These are phyloP conservation scores for Aspergillus latus DNA, from an alignment of 2,329 filamentous ascomycete genomes.

Conservation along the genomic window DNA sequence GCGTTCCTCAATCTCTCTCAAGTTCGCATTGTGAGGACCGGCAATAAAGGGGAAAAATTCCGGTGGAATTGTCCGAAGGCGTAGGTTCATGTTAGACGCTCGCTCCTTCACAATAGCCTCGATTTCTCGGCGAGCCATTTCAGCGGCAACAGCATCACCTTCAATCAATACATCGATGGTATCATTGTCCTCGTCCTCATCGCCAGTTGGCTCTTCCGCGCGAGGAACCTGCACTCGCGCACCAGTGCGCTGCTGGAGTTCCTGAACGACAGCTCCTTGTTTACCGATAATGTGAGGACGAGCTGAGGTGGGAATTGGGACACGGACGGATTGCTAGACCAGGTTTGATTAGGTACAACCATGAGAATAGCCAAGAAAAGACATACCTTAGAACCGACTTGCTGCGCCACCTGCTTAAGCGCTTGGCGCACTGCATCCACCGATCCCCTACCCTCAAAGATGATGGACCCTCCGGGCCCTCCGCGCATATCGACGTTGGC, in stretches of 20 bases:
- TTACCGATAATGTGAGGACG: slow-evolving; percentile 91
- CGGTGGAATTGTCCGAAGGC: slow-evolving; percentile 78
- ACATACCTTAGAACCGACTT: slow-evolving; percentile 80
- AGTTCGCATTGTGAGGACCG: slow-evolving; percentile 68
- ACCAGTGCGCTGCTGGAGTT: slow-evolving; percentile 83
- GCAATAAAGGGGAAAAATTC: slow-evolving; percentile 97
- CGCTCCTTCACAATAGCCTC: slow-evolving; percentile 84
- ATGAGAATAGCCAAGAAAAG: not conserved
- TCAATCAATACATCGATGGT: slow-evolving; percentile 85
- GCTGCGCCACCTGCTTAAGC: slow-evolving; percentile 81
- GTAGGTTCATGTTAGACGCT: slow-evolving; percentile 75
- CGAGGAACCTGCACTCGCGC: slow-evolving; percentile 89
- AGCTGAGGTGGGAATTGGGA: slow-evolving; percentile 79
- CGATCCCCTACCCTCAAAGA: slow-evolving; percentile 82
- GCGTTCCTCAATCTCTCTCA: slow-evolving; percentile 67
- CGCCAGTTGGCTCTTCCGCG: slow-evolving; percentile 64
- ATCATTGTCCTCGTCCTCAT: slow-evolving; percentile 74
- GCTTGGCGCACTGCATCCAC: slow-evolving; percentile 82
- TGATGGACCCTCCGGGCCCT: slow-evolving; percentile 69
- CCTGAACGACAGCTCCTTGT: slow-evolving; percentile 84
- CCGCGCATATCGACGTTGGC: slow-evolving; percentile 77
- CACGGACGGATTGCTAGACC: slow-evolving; percentile 63
- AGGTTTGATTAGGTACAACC: slow-evolving; percentile 7
- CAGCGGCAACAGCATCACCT: slow-evolving; percentile 84
- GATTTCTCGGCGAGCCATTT: slow-evolving; percentile 79